phyloP scores from a whole-genome alignment of 805 yeast genomes.

The Myxozyma mucilagina region DNA sequence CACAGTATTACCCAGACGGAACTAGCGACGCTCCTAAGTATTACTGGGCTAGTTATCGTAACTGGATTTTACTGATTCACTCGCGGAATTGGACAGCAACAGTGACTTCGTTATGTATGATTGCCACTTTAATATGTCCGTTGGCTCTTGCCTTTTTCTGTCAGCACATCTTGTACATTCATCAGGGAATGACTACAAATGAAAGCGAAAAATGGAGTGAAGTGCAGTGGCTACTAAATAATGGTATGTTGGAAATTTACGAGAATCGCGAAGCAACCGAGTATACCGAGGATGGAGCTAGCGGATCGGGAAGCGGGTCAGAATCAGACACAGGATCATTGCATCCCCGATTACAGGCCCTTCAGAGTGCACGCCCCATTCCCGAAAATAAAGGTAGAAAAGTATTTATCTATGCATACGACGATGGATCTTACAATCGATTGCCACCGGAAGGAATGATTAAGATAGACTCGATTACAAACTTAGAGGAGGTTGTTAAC shows the following conservation, averaged over 20 bases:
- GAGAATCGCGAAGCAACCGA: slow-evolving; percentile 19
- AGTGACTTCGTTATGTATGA: slow-evolving; percentile 44
- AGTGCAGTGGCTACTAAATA: slow-evolving; percentile 53
- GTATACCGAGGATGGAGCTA: slow-evolving; percentile 30
- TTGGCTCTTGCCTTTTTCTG: slow-evolving; percentile 49
- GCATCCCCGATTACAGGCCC: slow-evolving; percentile 7
- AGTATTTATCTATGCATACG: slow-evolving; percentile 22
- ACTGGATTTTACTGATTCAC: slow-evolving; percentile 26
- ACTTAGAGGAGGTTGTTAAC: slow-evolving; percentile 41
- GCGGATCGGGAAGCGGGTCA: slow-evolving; percentile 24
- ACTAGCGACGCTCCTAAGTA: slow-evolving; percentile 8
- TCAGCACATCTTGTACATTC: slow-evolving; percentile 53
- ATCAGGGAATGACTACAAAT: slow-evolving; percentile 72
- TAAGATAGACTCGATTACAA: slow-evolving; percentile 32
- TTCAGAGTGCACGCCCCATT: slow-evolving; percentile 1
- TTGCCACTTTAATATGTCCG: slow-evolving; percentile 49
- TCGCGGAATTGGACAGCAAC: slow-evolving; percentile 25
- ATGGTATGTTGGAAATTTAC: slow-evolving; percentile 43
- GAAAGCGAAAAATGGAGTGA: slow-evolving; percentile 73
- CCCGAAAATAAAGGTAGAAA: slow-evolving; percentile 17
- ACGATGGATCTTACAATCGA: slow-evolving; percentile 34
- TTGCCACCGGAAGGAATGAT: slow-evolving; percentile 33
- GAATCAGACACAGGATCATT: background rate
- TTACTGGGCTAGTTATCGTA: slow-evolving; percentile 18
- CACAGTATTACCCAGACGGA: slow-evolving; percentile 22